Base-by-base conservation (phyloP, 352 stramenopile species). In the Elongisporangium senticosum region DNA sequence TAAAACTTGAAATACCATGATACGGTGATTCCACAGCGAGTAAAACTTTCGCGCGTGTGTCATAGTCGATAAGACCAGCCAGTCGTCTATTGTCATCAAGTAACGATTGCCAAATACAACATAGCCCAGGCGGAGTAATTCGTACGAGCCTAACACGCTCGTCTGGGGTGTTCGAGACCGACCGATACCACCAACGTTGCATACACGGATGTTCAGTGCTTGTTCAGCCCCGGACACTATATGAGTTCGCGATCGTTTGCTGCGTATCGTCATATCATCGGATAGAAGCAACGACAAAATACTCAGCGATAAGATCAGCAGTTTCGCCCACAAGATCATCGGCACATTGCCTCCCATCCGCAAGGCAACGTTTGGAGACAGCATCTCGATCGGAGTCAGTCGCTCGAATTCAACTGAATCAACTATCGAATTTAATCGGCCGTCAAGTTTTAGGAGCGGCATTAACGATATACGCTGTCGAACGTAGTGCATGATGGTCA, bases 401-500 rank as follows among this genome's bases (percentile, higher is more conserved):
- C 23, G 23, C 23, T 26, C 23, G 23, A 26, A 26, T 26, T 26
- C 23, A 26, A 26, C 23, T 2, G 23, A 26, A 26, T 26, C 23
- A 26, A 26, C 23, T 2, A 26, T 26, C 23, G 23, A 5, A 26
- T 26, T 26, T 26, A 26, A 5, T 26, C 23, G 23, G 23, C 23
- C 23, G 23, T 26, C 23, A 2, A 26, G 23, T 26, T 26, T 26
- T 2, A 26, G 23, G 5, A 26, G 5, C 23, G 23, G 23, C 5
- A 26, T 26, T 26, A 26, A 26, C 2, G 23, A 26, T 26, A 26
- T 26, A 26, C 23, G 23, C 5, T 26, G 23, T 5, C 65, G 23
- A 66, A 21, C 4, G 28, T 52, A 5, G 72, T 40, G 3, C 72
- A 49, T 0, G 13, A 55, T 22, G 70, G 33, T 23, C 72, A 69